Base-by-base conservation (phyloP, 75 land plant species). In the Picea glauca region DNA sequence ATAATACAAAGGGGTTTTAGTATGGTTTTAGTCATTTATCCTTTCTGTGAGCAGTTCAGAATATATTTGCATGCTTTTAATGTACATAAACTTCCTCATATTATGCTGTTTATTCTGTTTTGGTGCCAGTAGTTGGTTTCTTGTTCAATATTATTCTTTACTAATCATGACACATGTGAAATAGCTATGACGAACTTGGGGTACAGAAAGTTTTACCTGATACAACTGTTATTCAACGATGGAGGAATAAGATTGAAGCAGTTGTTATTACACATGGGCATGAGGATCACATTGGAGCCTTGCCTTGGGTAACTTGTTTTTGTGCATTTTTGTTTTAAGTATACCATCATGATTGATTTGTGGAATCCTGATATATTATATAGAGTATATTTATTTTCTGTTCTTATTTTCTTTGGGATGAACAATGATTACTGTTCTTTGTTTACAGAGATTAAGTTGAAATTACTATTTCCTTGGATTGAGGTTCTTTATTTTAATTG, bases 241-340 rank as follows among this genome's bases (percentile, higher is more conserved):
- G 88, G 88, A 81, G 77, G 60, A 80, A 81, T 46, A 87, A 87
- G 61, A 87, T 87, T 79, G 88, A 87, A 61, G 86, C 88, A 66
- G 78, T 87, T 31, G 81, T 87, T 70, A 87, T 84, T 62, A 87
- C 86, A 58, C 86, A 87, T 78, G 88, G 88, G 26, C 88, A 87
- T 62, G 88, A 87, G 76, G 88, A 87, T 78, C 88, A 87, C 66
- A 87, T 87, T 58, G 88, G 86, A 74, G 88, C 88, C 59, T 63
- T 87, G 43, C 88, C 86, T 68, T 84, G 88, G 88, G 88, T 87
- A 87, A 57, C 6, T 2, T 23, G 20, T 43, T 5, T 43, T 31
- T 67, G 50, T 70, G 43, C 23, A 20, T 11, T 43, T 43, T 70
- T 18, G 1, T 18, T 38, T 31, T 15, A 66, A 33, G 33, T 20